These are phyloP conservation scores for Colletotrichum sp. DNA, from an alignment of 2,329 filamentous ascomycete genomes.

Conservation along the genomic window DNA sequence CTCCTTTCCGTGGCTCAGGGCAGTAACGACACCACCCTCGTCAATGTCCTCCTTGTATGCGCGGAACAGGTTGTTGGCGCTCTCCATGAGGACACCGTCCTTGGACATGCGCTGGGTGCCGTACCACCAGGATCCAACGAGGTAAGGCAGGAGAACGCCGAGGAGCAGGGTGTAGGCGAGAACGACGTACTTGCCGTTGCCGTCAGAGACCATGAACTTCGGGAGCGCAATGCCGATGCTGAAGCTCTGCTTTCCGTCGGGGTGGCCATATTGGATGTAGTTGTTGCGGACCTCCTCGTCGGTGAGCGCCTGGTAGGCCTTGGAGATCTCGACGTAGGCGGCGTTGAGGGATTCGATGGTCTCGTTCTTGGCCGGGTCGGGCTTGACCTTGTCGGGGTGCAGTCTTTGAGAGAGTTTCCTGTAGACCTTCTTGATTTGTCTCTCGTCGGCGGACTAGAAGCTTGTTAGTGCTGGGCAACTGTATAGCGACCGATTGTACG, in stretches of 20 bases:
- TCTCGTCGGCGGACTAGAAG: conserved; percentile 75
- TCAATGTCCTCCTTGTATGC: conserved; percentile 88
- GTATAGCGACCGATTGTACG: conserved; percentile 26
- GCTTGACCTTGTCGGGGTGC: conserved; percentile 92
- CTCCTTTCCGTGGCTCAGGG: conserved; percentile 86
- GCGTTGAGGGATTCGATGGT: conserved; percentile 85
- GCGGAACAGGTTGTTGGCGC: conserved; percentile 91
- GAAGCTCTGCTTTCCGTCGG: conserved; percentile 97
- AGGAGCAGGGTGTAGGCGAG: conserved; percentile 88
- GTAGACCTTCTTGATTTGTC: conserved; percentile 91
- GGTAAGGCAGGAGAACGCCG: conserved; percentile 88
- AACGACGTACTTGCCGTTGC: conserved; percentile 94
- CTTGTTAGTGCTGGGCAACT: conserved; percentile 4
- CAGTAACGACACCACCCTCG: conserved; percentile 78
- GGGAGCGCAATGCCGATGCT: conserved; percentile 97
- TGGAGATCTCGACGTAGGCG: conserved; percentile 91
- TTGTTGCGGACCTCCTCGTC: conserved; percentile 98
- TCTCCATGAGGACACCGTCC: conserved; percentile 91
- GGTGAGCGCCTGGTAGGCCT: conserved; percentile 97
- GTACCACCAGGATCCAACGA: conserved; percentile 99
- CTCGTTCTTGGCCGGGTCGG: conserved; percentile 86
- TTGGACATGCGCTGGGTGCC: conserved; percentile 92
- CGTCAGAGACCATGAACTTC: conserved; percentile 89
- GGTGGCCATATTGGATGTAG: conserved; percentile 93
- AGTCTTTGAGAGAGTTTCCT: conserved; percentile 83